These are phyloP conservation scores for Tanacetum coccineum DNA, from an alignment of 129 eudicot species.

Conservation along the genomic window DNA sequence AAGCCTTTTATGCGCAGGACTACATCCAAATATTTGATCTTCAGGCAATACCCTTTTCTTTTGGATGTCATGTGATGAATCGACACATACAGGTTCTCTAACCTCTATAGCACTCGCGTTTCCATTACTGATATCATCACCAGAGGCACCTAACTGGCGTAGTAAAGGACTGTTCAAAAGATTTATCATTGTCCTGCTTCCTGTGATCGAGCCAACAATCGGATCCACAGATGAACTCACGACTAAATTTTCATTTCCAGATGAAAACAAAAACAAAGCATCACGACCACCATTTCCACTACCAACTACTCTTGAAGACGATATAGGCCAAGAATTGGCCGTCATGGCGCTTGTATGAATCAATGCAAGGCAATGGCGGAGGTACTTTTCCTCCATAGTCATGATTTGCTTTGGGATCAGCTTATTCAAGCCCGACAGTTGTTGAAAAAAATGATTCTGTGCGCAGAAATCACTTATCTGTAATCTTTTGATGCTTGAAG, in stretches of 20 bases:
- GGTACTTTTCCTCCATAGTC: conserved; percentile 68
- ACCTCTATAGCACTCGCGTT: conserved; percentile 23
- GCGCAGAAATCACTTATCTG: conserved; percentile 37
- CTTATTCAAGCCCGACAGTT: conserved; percentile 25
- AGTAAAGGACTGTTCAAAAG: conserved; percentile 68
- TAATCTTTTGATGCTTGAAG: conserved; percentile 33
- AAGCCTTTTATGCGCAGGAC: conserved; percentile 38
- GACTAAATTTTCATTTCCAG: conserved; percentile 24
- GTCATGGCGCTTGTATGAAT: conserved; percentile 46
- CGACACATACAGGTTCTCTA: conserved; percentile 26
- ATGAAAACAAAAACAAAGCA: conserved; percentile 26
- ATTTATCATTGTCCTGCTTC: conserved; percentile 66
- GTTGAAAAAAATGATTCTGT: conserved; percentile 40
- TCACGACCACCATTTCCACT: conserved; percentile 26
- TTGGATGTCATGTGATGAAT: conserved; percentile 27
- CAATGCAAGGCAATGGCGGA: conserved; percentile 61
- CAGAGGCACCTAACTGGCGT: conserved; percentile 32
- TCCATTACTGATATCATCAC: conserved; percentile 22
- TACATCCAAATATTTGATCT: conserved; percentile 30
- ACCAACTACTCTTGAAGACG: conserved; percentile 30
- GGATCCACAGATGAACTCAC: conserved; percentile 30
- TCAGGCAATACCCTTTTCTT: conserved; percentile 25
- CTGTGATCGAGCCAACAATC: conserved; percentile 53
- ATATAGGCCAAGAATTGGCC: conserved; percentile 34
- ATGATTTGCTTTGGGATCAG: conserved; percentile 66